Evolutionary conservation across 331 rosid genomes (phyloP), one percentile per base, ranked within the genome.

Genomic region (Cydonia oblonga): DNA sequence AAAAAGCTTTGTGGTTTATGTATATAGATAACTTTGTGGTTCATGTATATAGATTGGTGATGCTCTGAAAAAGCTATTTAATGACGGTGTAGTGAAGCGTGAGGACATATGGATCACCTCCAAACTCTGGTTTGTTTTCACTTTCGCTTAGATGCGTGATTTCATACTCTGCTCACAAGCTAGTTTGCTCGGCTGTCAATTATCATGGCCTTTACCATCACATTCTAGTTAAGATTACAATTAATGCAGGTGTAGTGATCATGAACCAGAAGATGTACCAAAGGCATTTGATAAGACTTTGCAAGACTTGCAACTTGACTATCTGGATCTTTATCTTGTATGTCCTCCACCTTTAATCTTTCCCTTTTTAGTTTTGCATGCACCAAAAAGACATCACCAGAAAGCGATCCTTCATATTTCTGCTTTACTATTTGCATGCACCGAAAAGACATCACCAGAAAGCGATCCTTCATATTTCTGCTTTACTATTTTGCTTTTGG

Each of bases 251-350:
- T 81, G 90, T 61, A 76, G 84, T 16, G 83, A 89, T 84, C 91
- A 89, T 75, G 81, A 74, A 32, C 87, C 91, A 13, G 91, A 89
- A 75, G 89, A 89, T 19, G 91, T 89, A 18, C 86, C 92, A 12
- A 76, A 81, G 70, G 92, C 97, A 53, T 68, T 91, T 42, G 81
- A 84, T 18, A 84, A 71, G 71, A 81, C 88, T 49, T 81, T 91
- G 80, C 68, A 16, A 32, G 86, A 89, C 22, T 82, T 91, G 82
- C 92, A 89, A 23, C 89, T 91, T 52, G 89, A 89, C 75, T 87
- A 87, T 71, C 44, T 87, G 62, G 96, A 91, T 73, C 85, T 91
- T 52, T 91, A 86, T 78, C 88, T 89, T 23, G 97, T 89, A 73
- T 40, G 88, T 80, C 6, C 42, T 19, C 66, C 22, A 19, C 26